Evolutionary conservation across 345 rosid genomes (phyloP).

Genomic region (Trapa incisa): DNA sequence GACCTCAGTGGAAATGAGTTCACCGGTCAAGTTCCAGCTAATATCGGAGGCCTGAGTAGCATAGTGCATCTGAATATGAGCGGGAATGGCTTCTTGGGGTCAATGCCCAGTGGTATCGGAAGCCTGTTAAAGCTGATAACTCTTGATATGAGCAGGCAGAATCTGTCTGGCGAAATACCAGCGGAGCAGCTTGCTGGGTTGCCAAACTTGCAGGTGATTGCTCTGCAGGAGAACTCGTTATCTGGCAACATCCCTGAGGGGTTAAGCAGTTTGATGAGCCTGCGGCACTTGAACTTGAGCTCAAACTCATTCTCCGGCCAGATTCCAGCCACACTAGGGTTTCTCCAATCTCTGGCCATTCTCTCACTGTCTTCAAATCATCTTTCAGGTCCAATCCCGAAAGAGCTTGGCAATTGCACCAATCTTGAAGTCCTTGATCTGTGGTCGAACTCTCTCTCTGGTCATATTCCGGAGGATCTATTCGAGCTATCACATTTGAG

Average conservation of each 20-base stretch:
- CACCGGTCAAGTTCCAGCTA: constrained; percentile 39
- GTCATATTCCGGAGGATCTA: constrained; percentile 60
- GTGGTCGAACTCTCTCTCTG: constrained; percentile 43
- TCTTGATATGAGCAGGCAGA: constrained; percentile 58
- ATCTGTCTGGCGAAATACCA: constrained; percentile 53
- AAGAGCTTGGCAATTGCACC: constrained; percentile 77
- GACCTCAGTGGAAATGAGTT: constrained; percentile 59
- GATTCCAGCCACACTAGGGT: constrained; percentile 61
- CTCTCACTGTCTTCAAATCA: constrained; percentile 64
- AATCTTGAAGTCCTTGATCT: constrained; percentile 71
- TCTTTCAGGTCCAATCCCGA: constrained; percentile 53
- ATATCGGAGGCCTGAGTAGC: constrained; percentile 42
- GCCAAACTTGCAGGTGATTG: constrained; percentile 74
- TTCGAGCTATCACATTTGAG: constrained; percentile 40
- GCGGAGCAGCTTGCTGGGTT: constrained; percentile 56
- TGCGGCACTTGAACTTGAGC: constrained; percentile 57
- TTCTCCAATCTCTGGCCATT: constrained; percentile 47
- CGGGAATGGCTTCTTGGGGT: constrained; percentile 42
- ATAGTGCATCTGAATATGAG: constrained; percentile 40
- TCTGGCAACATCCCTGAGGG: constrained; percentile 74
- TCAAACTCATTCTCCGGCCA: constrained; percentile 55
- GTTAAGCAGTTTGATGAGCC: constrained; percentile 68
- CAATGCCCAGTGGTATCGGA: constrained; percentile 39
- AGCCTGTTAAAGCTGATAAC: constrained; percentile 36
- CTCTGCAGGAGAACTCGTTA: constrained; percentile 68